Conservation (phyloP, 768 basidiomycete genomes). For the Gyrodon lividus region DNA sequence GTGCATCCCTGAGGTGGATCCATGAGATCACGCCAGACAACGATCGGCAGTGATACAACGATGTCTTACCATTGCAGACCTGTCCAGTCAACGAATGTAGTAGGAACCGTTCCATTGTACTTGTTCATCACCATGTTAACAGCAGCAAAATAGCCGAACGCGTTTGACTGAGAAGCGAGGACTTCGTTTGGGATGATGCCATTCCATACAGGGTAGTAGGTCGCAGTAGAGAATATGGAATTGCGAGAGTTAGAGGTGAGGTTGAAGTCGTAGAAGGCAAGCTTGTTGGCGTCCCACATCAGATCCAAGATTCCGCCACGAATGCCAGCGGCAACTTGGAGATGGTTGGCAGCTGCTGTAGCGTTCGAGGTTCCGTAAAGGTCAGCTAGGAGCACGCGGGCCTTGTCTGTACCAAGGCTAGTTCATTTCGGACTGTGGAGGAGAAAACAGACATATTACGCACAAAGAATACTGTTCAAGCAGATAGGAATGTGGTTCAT, state of each 20-base stretch:
- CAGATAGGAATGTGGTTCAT: constrained; percentile 69
- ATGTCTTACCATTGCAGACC: constrained; percentile 75
- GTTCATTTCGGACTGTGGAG: background rate
- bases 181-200: constrained; percentile 80
- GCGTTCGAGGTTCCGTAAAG: constrained; percentile 55
- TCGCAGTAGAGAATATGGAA: constrained; percentile 67
- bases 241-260: constrained; percentile 64
- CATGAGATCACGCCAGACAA: too few relatives aligned
- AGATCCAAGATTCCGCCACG: constrained; percentile 79
- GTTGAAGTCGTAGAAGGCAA: constrained; percentile 94
- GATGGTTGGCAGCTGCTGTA: constrained; percentile 48
- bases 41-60: background rate
- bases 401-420: constrained; percentile 48
- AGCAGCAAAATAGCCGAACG: constrained; percentile 72
- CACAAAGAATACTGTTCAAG: constrained; percentile 84
- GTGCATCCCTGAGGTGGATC: constrained; percentile 69
- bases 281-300: constrained; percentile 76
- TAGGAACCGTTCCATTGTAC: constrained; percentile 86
- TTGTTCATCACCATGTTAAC: constrained; percentile 77
- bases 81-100: constrained; percentile 67
- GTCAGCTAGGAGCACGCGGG: constrained; percentile 56
- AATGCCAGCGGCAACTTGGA: constrained; percentile 52
- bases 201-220: constrained; percentile 85
- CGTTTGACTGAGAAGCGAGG: constrained; percentile 49
- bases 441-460: constrained; percentile 28